These are phyloP conservation scores for Paulinella micropora DNA, from an alignment of 78 protist genomes.

Conservation along the genomic window DNA sequence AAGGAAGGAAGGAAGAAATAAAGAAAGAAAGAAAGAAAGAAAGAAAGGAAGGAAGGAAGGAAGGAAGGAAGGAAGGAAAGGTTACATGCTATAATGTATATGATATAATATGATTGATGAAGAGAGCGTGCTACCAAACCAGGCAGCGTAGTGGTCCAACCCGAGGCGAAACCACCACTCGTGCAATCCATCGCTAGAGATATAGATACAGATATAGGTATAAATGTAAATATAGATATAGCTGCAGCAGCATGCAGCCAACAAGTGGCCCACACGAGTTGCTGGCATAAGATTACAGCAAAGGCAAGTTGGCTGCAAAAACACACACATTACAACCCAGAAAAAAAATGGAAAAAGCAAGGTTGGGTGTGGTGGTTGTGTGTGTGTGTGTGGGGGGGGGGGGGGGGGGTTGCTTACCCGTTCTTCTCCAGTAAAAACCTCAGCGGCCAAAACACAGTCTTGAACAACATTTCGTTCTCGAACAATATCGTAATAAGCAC, in stretches of 20 bases:
- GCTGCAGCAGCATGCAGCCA: background rate
- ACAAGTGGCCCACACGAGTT: background rate
- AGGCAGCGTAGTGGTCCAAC: conserved; percentile 33
- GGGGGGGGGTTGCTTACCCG: no score
- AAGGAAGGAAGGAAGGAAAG: background rate
- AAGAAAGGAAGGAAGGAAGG: background rate
- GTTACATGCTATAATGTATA: background rate
- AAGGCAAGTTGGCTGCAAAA: background rate
- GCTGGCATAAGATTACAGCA: background rate
- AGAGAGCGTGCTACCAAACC: conserved; percentile 16
- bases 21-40: no score
- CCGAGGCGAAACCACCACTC: conserved; percentile 53
- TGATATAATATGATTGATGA: background rate
- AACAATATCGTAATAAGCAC: background rate
- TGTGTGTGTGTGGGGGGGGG: no score
- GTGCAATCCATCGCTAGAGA: background rate
- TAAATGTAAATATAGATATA: background rate
- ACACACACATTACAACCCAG: background rate
- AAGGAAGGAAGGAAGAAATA: no score
- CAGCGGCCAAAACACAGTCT: background rate
- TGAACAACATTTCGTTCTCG: background rate
- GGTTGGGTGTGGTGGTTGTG: background rate
- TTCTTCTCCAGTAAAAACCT: no score
- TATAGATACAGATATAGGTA: background rate
- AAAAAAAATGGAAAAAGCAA: conserved; percentile 1